Percentiles rank a stretch among this genome's conserved stretches.
Evolutionary conservation across 192 early-diverging fungal genomes (phyloP).

Genomic region (Jimgerdemannia lactiflua): DNA sequence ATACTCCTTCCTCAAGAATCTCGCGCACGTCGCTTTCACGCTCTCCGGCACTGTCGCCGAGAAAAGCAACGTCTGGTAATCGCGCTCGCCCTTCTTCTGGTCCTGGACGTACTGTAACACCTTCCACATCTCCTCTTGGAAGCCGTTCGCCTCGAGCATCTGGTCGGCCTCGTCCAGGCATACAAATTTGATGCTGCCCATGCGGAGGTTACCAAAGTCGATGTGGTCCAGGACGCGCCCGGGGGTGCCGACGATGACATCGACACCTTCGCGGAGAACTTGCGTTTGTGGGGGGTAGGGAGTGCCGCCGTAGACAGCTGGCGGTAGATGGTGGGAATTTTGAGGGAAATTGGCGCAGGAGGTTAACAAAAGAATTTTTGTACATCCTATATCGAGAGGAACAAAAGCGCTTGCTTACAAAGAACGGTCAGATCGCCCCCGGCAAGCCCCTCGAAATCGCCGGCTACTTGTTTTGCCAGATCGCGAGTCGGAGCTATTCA

Average conservation of each 20-base stretch:
- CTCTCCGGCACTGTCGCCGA: conserved; percentile 83
- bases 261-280: conserved; percentile 67
- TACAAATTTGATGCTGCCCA: conserved; percentile 58
- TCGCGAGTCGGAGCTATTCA: conserved; percentile 81
- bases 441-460: conserved; percentile 68
- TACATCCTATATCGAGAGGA: background rate
- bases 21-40: conserved; percentile 66
- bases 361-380: background rate
- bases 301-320: conserved; percentile 86
- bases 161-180: conserved; percentile 84
- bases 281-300: conserved; percentile 84
- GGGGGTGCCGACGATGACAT: conserved; percentile 80
- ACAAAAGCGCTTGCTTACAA: background rate
- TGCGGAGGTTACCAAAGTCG: conserved; percentile 73
- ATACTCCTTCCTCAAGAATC: conserved; percentile 57
- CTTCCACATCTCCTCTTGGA: conserved; percentile 80
- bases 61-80: conserved; percentile 77
- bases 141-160: conserved; percentile 81
- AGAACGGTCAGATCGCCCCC: conserved; percentile 54
- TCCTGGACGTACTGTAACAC: conserved; percentile 68
- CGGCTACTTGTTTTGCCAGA: conserved; percentile 85
- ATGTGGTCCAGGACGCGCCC: conserved; percentile 83
- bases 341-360: too few relatives aligned
- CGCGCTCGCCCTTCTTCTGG: conserved; percentile 62
- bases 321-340: too few relatives aligned